Evolutionary conservation across 2,329 filamentous ascomycete species (phyloP).

Genomic region (Trichoderma sp.): DNA sequence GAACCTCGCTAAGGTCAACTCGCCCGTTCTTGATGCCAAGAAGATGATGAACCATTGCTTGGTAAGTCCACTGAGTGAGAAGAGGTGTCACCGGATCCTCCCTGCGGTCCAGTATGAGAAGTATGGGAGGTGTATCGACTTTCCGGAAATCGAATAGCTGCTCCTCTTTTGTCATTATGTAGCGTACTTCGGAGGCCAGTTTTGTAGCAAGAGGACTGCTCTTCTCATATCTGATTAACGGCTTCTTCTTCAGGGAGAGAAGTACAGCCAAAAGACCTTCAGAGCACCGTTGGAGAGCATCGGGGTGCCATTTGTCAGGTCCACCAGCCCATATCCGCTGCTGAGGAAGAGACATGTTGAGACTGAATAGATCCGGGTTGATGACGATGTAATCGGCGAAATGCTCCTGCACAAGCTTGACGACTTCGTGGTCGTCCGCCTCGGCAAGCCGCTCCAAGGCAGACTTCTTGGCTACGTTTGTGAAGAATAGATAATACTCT

Average conservation of each 20-base stretch:
- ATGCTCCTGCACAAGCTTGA: conserved; percentile 89
- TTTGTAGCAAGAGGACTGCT: conserved; percentile 90
- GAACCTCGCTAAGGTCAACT: conserved; percentile 80
- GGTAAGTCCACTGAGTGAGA: conserved; percentile 97
- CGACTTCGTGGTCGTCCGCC: conserved; percentile 95
- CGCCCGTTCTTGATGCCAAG: conserved; percentile 93
- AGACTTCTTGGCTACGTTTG: conserved; percentile 96
- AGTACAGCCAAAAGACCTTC: conserved; percentile 84
- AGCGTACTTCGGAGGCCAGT: conserved; percentile 85
- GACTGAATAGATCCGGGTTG: conserved; percentile 87
- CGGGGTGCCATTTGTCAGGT: conserved; percentile 87
- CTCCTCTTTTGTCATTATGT: conserved; percentile 92
- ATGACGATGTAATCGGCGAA: conserved; percentile 95
- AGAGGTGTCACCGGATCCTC: conserved; percentile 94
- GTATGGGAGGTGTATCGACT: conserved; percentile 88
- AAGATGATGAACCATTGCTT: conserved; percentile 98
- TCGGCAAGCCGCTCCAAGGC: conserved; percentile 90
- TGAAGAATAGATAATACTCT: conserved; percentile 96
- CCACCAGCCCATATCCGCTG: conserved; percentile 77
- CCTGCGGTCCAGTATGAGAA: conserved; percentile 84
- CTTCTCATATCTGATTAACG: conserved; percentile 88
- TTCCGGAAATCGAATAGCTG: conserved; percentile 95
- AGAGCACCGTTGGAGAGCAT: conserved; percentile 79
- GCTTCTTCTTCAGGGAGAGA: conserved; percentile 92
- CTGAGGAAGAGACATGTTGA: conserved; percentile 70